Percentiles rank a stretch among this genome's conserved stretches.
These are phyloP conservation scores for Raffaelea deltoideospora DNA, from an alignment of 2,329 filamentous ascomycete genomes.

Conservation along the genomic window DNA sequence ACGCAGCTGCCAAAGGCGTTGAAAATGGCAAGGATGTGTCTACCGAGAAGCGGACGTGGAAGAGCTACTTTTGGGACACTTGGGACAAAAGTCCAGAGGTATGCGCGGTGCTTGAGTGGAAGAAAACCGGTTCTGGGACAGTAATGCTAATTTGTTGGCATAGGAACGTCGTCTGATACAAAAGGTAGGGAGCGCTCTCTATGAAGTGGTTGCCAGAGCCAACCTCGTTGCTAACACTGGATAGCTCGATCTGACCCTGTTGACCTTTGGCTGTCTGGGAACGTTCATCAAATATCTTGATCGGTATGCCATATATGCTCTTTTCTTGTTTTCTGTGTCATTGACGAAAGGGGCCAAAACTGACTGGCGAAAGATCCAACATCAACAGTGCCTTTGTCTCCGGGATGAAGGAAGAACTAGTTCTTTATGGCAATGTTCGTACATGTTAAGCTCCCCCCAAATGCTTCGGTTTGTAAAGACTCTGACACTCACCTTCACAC, in stretches of 20 bases:
- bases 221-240: too few species aligned
- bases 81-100: background rate
- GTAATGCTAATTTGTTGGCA: too few species aligned
- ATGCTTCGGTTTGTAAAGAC: too few species aligned
- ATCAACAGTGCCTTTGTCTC: constrained; percentile 6
- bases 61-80: constrained; percentile 6
- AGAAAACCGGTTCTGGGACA: too few species aligned
- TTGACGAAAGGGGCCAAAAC: too few species aligned
- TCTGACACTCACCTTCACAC: too few species aligned
- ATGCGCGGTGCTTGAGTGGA: background rate
- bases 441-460: background rate
- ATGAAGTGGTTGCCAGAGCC: too few species aligned
- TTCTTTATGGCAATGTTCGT: constrained; percentile 7
- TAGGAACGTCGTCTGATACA: background rate
- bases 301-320: background rate
- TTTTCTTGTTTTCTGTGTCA: background rate
- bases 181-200: too few species aligned
- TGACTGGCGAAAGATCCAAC: background rate
- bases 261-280: constrained; percentile 5
- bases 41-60: background rate
- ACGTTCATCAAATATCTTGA: constrained; percentile 5
- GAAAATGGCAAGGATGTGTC: background rate
- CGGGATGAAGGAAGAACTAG: constrained; percentile 7
- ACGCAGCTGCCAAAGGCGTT: background rate
- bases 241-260: constrained; percentile 1